These are phyloP conservation scores for Aspergillus niger DNA, from an alignment of 2,329 filamentous ascomycete species.

Conservation along the genomic window DNA sequence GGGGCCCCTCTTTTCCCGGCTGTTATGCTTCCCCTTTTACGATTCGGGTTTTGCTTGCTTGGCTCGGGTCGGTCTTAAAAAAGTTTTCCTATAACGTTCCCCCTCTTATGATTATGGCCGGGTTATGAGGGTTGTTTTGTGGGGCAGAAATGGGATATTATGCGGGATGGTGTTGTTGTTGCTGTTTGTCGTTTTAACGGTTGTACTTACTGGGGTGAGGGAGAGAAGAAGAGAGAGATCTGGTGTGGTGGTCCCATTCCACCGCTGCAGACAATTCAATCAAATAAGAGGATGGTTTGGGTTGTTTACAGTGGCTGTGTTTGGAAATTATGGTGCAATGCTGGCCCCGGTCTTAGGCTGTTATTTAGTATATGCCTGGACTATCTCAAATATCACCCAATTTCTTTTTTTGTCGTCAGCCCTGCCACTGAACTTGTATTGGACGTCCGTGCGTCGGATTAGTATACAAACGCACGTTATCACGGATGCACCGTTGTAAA, in stretches of 20 bases:
- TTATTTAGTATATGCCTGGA: slow-evolving; percentile 33
- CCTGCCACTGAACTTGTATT: background rate
- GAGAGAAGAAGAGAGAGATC: slow-evolving; percentile 2
- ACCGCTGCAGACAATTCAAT: slow-evolving; percentile 19
- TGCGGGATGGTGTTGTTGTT: slow-evolving; percentile 8
- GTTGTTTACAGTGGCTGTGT: slow-evolving; percentile 25
- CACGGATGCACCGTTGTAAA: too few relatives aligned
- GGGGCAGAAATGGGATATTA: slow-evolving; percentile 5
- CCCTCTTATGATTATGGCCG: background rate
- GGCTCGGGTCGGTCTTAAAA: slow-evolving; percentile 13
- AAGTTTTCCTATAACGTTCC: slow-evolving; percentile 1
- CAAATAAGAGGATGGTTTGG: slow-evolving; percentile 18
- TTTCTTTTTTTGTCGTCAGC: slow-evolving; percentile 22
- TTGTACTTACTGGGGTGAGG: slow-evolving; percentile 7
- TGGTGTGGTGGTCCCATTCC: slow-evolving; percentile 15
- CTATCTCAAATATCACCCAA: slow-evolving; percentile 35
- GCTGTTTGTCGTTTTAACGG: slow-evolving; percentile 1
- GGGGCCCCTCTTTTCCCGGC: too few relatives aligned
- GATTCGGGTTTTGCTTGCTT: slow-evolving; percentile 6
- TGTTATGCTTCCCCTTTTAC: background rate
- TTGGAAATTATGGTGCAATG: slow-evolving; percentile 26
- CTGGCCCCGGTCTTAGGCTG: slow-evolving; percentile 31
- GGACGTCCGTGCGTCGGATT: background rate
- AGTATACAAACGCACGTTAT: background rate
- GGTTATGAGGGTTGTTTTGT: background rate